These are phyloP conservation scores for Juglanconis juglandina DNA, from an alignment of 2,329 filamentous ascomycete genomes.

Conservation along the genomic window DNA sequence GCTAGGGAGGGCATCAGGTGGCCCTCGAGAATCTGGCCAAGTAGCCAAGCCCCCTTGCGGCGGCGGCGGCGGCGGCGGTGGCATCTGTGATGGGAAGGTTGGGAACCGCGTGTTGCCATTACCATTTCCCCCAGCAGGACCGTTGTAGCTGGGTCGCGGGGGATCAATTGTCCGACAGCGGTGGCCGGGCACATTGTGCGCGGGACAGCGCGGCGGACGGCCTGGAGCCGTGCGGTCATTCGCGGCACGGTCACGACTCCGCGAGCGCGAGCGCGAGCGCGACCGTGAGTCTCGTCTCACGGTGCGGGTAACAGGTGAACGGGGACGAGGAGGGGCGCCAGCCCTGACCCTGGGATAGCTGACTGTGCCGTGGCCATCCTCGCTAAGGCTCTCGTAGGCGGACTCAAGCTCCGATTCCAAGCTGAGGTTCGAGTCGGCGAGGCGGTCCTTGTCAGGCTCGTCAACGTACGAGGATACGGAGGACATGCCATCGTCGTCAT, in stretches of 20 bases:
- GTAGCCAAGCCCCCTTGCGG: neutral
- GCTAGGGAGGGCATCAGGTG: neutral
- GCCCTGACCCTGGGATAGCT: neutral
- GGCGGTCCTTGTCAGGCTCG: slow-evolving; percentile 2
- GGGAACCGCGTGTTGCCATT: neutral
- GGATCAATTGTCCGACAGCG: neutral
- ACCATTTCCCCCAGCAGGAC: neutral
- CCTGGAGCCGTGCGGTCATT: neutral
- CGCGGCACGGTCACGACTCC: neutral
- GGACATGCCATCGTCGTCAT: slow-evolving; percentile 13
- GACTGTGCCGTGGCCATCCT: slow-evolving; percentile 2
- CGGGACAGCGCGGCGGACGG: neutral
- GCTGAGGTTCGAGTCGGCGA: slow-evolving; percentile 7
- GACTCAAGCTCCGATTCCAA: slow-evolving; percentile 14
- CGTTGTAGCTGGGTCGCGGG: neutral
- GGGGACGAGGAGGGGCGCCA: neutral
- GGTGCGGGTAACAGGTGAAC: neutral
- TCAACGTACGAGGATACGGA: slow-evolving; percentile 4
- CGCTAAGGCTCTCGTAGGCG: slow-evolving; percentile 15
- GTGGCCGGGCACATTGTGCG: neutral
- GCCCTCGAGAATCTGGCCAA: neutral
- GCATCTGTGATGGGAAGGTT: neutral
- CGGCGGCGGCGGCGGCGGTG: neutral
- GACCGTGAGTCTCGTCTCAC: neutral
- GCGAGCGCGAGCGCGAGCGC: neutral